Conservation (phyloP, 2,329 filamentous ascomycete genomes). For the Diaporthe sp. region DNA sequence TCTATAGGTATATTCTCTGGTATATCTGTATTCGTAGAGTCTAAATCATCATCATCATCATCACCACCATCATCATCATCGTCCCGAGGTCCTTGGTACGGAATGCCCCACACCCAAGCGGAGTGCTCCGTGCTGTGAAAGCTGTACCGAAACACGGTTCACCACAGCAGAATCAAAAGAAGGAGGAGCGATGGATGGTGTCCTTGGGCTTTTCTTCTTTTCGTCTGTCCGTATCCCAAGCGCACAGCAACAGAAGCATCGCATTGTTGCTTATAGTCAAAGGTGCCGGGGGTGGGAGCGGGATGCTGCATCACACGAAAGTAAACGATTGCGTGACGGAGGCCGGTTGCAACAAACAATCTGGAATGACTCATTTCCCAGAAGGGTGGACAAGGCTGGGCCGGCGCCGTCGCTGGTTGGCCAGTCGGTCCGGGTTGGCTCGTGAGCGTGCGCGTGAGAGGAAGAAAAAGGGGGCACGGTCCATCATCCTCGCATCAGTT, state of each 20-base stretch:
- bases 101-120: slow-evolving; percentile 13
- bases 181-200: not conserved
- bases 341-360: slow-evolving; percentile 29
- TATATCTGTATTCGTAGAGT: no score
- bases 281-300: not conserved
- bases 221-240: slow-evolving; percentile 3
- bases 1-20: no score
- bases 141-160: not conserved
- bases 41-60: not conserved
- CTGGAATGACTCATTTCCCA: slow-evolving; percentile 40
- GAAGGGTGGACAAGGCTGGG: slow-evolving; percentile 38
- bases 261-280: slow-evolving; percentile 21
- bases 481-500: slow-evolving; percentile 36
- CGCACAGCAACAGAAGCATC: slow-evolving; percentile 20
- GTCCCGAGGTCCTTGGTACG: slow-evolving; percentile 16
- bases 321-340: slow-evolving; percentile 35
- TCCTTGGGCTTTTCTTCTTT: not conserved
- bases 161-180: not conserved
- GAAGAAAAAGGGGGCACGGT: slow-evolving; percentile 35
- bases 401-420: slow-evolving; percentile 25
- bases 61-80: not conserved
- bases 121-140: slow-evolving; percentile 11
- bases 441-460: slow-evolving; percentile 26
- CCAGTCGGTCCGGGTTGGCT: slow-evolving; percentile 27
- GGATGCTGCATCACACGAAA: slow-evolving; percentile 14